Conservation (phyloP, 345 rosid genomes). For the Anastatica hierochuntica region DNA sequence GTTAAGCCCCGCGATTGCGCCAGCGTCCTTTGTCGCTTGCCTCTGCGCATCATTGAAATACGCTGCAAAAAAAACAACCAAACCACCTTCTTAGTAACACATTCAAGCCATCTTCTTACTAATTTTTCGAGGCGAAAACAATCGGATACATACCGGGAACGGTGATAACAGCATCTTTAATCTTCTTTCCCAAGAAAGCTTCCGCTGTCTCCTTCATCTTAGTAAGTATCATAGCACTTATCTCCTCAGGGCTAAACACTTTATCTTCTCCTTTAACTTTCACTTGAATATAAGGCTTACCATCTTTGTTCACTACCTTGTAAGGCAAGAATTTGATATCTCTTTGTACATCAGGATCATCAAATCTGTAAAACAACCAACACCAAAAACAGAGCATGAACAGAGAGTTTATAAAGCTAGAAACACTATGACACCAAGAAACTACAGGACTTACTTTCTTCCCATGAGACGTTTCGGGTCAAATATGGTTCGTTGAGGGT, state of each 20-base stretch:
- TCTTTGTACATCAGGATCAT: conserved; percentile 42
- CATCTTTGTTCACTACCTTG: conserved; percentile 35
- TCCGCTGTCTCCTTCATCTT: no score
- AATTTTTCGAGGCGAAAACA: no score
- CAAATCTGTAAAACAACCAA: conserved; percentile 14
- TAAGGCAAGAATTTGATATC: conserved; percentile 49
- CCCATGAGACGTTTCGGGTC: conserved; percentile 54
- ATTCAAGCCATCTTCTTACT: no score
- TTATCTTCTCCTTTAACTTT: conserved; percentile 39
- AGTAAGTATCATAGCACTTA: conserved; percentile 50
- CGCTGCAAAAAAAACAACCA: conserved; percentile 33
- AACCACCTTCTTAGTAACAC: no score
- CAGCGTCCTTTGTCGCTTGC: conserved; percentile 50
- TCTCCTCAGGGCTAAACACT: conserved; percentile 57
- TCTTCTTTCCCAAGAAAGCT: conserved; percentile 41
- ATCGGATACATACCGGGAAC: conserved; percentile 33
- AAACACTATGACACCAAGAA: neutral
- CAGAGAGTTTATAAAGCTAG: no score
- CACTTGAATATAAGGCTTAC: conserved; percentile 26
- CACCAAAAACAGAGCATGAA: neutral
- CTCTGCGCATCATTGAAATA: conserved; percentile 46
- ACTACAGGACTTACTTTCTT: conserved; percentile 19
- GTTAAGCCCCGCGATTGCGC: conserved; percentile 42
- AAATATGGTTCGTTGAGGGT: conserved; percentile 39
- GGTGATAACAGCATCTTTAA: conserved; percentile 46